Evolutionary conservation across 2,329 filamentous ascomycete genomes (phyloP), one percentile per base, ranked within the genome.

Genomic region (Fonsecaea erecta): DNA sequence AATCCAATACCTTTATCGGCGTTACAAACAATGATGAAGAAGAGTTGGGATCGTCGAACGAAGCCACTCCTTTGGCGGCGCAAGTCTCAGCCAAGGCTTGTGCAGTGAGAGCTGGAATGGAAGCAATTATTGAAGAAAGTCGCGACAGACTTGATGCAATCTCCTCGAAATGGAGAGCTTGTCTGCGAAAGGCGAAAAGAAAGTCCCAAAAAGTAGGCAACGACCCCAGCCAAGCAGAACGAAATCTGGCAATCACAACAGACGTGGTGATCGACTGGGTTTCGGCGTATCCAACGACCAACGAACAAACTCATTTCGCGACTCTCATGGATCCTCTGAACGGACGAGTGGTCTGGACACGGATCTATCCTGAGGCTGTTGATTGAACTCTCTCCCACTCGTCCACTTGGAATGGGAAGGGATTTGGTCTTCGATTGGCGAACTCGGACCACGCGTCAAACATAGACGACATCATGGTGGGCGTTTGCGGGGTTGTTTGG

Each of bases 231-330:
- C 66, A 70, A 30, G 53, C 63, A 55, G 67, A 70, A 35, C 68
- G 21, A 70, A 66, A 51, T 71, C 78, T 55, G 64, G 70, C 73
- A 52, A 75, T 65, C 32, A 74, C 70, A 65, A 73, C 75, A 9
- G 56, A 66, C 14, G 75, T 79, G 32, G 70, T 86, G 2, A 74
- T 79, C 1, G 69, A 74, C 11, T 85, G 85, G 85, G 75, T 86
- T 8, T 75, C 76, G 24, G 75, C 75, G 14, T 84, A 81, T 65
- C 86, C 86, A 0, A 83, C 84, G 2, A 80, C 80, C 16, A 88
- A 87, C 70, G 82, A 86, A 62, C 78, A 77, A 37, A 87, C 85
- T 1, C 85, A 89, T 74, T 88, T 84, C 74, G 80, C 81, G 3
- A 80, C 81, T 21, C 75, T 88, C 30, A 82, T 89, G 81, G 85